Evolutionary conservation across 306 rosid species (phyloP), one percentile per base, ranked within the genome.

Genomic region (Cucumis cinereus): DNA sequence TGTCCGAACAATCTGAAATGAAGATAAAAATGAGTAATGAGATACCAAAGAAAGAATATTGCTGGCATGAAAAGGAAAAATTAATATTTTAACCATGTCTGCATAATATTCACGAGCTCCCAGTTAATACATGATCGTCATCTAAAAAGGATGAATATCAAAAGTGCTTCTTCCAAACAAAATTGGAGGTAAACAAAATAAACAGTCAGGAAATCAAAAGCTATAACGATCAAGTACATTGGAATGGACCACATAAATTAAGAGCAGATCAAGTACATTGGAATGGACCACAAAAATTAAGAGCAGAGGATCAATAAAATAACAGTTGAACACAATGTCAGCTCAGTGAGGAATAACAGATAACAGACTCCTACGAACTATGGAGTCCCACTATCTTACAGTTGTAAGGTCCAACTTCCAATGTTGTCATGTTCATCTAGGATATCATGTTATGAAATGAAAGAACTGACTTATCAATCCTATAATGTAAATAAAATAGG

Each of bases 1-100:
- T 57, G 90, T 93, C 55, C 97, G 96, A 53, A 91, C 90, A 81
- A 93, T 89, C 98, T 93, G 83, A 23, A 77, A 79, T 56, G 43
- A 78, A 81, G 56, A 36, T 54, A 36, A 56, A 20, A 52, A 24
- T 74, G 45, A 53, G 49, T 36, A 20, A 30, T 10, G 14, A 73
- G 62, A 35, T 33, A 30, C 11, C 20, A 14, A 54, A 33, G 8
- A 11, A 11, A 28, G 4, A 58, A 53, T 6, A 73, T 43, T 38
- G 17, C 53, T 24, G 6, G 24, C 49, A 23, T 71, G 43, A 13
- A 61, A 61, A 61, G 7, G 68, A 2, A 66, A 66, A 66, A 7
- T 17, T 9, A 73, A 70, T 35, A 53, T 49, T 52, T 16, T 30
- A 82, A 35, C 24, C n/a, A 63, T 15, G 16, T 49, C 19, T 14